Conservation (phyloP, 2,329 filamentous ascomycete species). For the Diplodia intermedia region DNA sequence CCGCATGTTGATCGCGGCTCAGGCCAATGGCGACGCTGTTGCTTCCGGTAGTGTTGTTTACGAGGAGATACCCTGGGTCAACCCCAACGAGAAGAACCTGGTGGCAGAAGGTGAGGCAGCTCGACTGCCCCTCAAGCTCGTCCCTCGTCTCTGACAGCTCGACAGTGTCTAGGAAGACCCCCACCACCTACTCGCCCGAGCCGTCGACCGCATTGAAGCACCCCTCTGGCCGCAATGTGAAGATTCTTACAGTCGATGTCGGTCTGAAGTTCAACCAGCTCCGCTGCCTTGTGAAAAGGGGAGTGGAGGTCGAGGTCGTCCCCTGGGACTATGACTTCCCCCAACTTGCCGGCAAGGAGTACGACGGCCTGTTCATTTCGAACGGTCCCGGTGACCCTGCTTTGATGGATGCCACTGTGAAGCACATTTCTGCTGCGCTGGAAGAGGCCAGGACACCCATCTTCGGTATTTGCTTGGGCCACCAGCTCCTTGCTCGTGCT, state of each 20-base stretch:
- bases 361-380: conserved; percentile 96
- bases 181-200: conserved; percentile 83
- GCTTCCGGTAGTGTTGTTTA: conserved; percentile 60
- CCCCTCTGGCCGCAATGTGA: conserved; percentile 83
- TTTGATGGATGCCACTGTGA: conserved; percentile 78
- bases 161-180: conserved; percentile 84
- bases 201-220: conserved; percentile 77
- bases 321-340: conserved; percentile 96
- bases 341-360: conserved; percentile 76
- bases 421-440: conserved; percentile 78
- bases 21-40: conserved; percentile 50
- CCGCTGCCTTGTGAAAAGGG: conserved; percentile 86
- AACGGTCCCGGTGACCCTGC: conserved; percentile 97
- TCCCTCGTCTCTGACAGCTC: conserved; percentile 24
- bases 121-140: neutral
- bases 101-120: conserved; percentile 83
- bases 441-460: conserved; percentile 82
- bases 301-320: conserved; percentile 91
- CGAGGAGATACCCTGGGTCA: conserved; percentile 83
- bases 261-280: conserved; percentile 99
- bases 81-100: conserved; percentile 92
- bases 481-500: conserved; percentile 89
- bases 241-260: conserved; percentile 92
- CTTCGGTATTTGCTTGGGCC: conserved; percentile 95
- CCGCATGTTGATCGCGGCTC: conserved; percentile 62